Conservation (phyloP, 192 early-diverging fungal species). For the Entophlyctis helioformis region DNA sequence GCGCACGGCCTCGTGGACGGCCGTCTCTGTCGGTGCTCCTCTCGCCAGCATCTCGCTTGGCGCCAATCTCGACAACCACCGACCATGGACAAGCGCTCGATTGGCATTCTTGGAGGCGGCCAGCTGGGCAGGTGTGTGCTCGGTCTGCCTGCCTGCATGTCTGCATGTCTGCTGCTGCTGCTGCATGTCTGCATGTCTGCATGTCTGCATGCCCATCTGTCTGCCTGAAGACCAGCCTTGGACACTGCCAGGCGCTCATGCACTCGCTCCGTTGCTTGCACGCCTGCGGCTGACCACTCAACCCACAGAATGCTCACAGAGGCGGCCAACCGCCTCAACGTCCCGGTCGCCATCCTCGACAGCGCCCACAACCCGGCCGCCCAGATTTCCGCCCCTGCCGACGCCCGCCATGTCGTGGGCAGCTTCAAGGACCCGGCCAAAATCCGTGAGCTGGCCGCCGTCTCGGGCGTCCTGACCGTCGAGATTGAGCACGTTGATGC, state of each 20-base stretch:
- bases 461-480: constrained; percentile 79
- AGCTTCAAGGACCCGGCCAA: constrained; percentile 69
- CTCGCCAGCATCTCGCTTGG: too few relatives aligned
- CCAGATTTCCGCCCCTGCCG: constrained; percentile 63
- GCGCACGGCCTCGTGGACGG: too few relatives aligned
- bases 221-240: not conserved
- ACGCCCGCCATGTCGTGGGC: constrained; percentile 61
- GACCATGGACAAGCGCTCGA: constrained; percentile 11
- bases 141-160: not conserved
- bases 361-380: constrained; percentile 61
- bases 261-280: not conserved
- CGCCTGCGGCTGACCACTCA: not conserved
- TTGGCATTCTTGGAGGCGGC: constrained; percentile 70
- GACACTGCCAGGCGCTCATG: not conserved
- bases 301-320: constrained; percentile 75
- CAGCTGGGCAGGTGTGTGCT: constrained; percentile 72
- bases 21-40: too few relatives aligned
- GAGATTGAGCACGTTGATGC: constrained; percentile 97
- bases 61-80: too few relatives aligned
- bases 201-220: not conserved
- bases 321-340: constrained; percentile 82
- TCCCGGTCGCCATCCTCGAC: constrained; percentile 79
- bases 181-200: not conserved
- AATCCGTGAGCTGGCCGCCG: constrained; percentile 63
- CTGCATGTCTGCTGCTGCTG: not conserved